Conservation (phyloP, 2,329 filamentous ascomycete species). For the Arthrobotrys sphaeroides region DNA sequence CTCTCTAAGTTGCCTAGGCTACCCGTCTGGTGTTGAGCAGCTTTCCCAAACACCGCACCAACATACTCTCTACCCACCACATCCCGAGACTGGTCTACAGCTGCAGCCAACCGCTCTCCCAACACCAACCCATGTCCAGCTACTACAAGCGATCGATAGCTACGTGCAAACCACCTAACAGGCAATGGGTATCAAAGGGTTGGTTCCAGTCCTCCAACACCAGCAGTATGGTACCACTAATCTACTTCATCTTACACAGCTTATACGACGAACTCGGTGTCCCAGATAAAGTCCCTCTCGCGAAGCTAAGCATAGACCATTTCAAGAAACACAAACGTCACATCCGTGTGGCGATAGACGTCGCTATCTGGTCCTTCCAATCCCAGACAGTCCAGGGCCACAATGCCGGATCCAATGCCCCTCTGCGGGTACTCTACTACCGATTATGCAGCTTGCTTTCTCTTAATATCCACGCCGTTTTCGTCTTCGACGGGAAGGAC, state of each 20-base stretch:
- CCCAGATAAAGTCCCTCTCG: constrained; percentile 80
- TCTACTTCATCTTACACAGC: constrained; percentile 65
- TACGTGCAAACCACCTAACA: neutral
- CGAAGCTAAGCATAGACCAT: constrained; percentile 81
- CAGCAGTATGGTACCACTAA: neutral
- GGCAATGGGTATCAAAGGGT: constrained; percentile 51
- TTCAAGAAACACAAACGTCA: constrained; percentile 76
- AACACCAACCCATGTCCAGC: too few species aligned
- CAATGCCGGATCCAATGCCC: constrained; percentile 27
- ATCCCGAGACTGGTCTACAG: too few species aligned
- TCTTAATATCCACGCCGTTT: constrained; percentile 83
- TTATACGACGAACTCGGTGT: constrained; percentile 90
- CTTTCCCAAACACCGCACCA: too few species aligned
- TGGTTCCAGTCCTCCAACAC: neutral
- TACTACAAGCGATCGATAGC: too few species aligned
- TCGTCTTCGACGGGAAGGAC: constrained; percentile 87
- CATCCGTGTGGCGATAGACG: constrained; percentile 87
- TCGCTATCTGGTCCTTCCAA: constrained; percentile 98
- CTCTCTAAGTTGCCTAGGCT: too few species aligned
- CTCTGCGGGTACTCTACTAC: constrained; percentile 70
- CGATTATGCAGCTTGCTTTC: constrained; percentile 80
- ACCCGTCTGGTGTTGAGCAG: too few species aligned
- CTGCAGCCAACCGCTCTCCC: too few species aligned
- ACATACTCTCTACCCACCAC: too few species aligned
- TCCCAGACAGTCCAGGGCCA: constrained; percentile 66